phyloP scores from a whole-genome alignment of 176 grass and related monocot species.

The Tillandsia fasciculata region DNA sequence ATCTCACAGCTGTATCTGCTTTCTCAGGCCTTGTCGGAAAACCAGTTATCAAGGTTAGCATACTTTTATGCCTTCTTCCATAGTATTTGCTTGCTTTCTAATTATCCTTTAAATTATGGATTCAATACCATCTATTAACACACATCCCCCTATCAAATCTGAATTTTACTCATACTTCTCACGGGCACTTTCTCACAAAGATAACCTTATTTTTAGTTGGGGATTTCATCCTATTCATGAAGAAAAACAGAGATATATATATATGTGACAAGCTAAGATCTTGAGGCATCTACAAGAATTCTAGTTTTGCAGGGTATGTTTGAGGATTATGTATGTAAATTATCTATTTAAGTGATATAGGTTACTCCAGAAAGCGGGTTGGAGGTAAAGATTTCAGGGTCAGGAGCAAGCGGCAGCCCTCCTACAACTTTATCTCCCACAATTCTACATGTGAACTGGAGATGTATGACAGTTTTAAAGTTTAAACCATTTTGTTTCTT shows the following conservation, averaged over 20 bases:
- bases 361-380: slow-evolving; percentile 70
- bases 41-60: slow-evolving; percentile 58
- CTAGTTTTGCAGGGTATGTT: not conserved
- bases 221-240: too few relatives aligned
- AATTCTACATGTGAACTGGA: slow-evolving; percentile 74
- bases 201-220: too few relatives aligned
- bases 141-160: too few relatives aligned
- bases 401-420: slow-evolving; percentile 37
- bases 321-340: slow-evolving; percentile 3
- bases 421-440: slow-evolving; percentile 86
- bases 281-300: too few relatives aligned
- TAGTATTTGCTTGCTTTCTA: not conserved
- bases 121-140: too few relatives aligned
- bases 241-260: too few relatives aligned
- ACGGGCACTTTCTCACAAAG: too few relatives aligned
- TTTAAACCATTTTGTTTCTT: slow-evolving; percentile 9
- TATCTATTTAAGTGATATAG: slow-evolving; percentile 27
- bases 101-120: not conserved
- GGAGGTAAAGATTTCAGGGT: slow-evolving; percentile 49
- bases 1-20: slow-evolving; percentile 66
- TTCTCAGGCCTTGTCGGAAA: slow-evolving; percentile 54
- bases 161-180: too few relatives aligned
- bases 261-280: too few relatives aligned
- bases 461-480: slow-evolving; percentile 45
- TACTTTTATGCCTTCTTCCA: not conserved